These are phyloP conservation scores for Pseudodiploospora longispora DNA, from an alignment of 2,329 filamentous ascomycete genomes.

Conservation along the genomic window DNA sequence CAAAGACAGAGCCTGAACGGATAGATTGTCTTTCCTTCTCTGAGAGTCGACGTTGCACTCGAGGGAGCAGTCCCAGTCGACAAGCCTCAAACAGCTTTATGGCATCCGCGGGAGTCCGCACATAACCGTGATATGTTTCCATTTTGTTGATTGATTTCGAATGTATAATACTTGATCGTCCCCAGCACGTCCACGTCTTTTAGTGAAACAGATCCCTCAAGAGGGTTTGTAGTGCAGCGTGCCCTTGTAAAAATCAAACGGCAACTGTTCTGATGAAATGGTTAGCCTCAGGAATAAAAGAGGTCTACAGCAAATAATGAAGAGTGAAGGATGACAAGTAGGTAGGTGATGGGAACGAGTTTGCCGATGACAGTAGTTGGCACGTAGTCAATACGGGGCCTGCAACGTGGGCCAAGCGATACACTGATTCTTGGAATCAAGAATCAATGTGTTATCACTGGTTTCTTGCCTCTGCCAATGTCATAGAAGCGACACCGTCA, in stretches of 20 bases:
- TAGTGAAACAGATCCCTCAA: no score
- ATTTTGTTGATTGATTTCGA: constrained; percentile 41
- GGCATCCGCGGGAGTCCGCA: constrained; percentile 91
- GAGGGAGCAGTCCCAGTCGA: constrained; percentile 75
- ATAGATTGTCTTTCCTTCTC: constrained; percentile 97
- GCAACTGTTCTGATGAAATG: no score
- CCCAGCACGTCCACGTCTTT: no score
- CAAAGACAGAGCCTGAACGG: constrained; percentile 92
- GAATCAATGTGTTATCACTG: constrained; percentile 15
- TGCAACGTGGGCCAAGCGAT: constrained; percentile 7
- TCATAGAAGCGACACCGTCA: constrained; percentile 14
- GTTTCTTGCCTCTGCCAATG: constrained; percentile 18
- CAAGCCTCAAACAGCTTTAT: constrained; percentile 99
- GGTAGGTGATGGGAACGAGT: no score
- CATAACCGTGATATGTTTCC: constrained; percentile 95
- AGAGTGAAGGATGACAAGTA: no score
- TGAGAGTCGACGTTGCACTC: constrained; percentile 85
- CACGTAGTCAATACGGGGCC: background rate
- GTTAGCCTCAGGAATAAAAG: no score
- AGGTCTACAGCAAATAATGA: no score
- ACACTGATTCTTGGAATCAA: constrained; percentile 1
- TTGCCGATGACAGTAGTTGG: no score
- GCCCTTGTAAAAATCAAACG: no score
- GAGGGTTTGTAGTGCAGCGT: no score
- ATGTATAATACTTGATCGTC: background rate